Base-by-base conservation (phyloP, 305 asterid species). In the Plantago coronopus region DNA sequence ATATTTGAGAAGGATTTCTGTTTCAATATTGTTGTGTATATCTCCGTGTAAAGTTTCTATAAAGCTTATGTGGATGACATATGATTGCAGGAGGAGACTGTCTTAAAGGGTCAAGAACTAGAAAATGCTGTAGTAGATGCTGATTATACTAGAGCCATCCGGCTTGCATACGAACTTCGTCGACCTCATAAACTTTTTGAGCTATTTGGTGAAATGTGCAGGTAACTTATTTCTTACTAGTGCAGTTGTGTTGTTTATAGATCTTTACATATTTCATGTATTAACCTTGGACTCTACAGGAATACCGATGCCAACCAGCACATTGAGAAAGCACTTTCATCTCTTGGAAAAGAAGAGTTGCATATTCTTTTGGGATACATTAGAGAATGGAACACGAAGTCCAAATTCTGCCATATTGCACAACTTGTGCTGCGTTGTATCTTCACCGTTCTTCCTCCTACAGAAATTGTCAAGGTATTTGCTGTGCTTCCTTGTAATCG, bases 341-440 rank as follows among this genome's bases (percentile, higher is more conserved):
- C 79, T 59, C 77, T 91, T 64, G 69, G 73, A 66, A 83, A 78
- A 76, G 95, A 93, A 66, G 87, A 93, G 66, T 59, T 80, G 45
- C 68, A 47, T 37, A 34, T 68, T 68, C 88, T 93, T 69, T 65
- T 93, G 80, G 96, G 83, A 67, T 93, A 87, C 69, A 69, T 85
- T 48, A 72, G 89, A 69, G 99, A 89, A 64, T 93, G 99, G 97
- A 93, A 93, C 62, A 79, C 97, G 44, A 93, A 93, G 66, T 95
- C 99, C 23, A 93, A 87, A 76, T 72, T 75, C 56, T 93, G 96
- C 57, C 96, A 85, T 59, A 57, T 83, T 64, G 97, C 97, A 17
- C 99, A 93, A 54, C 79, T 57, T 72, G 89, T 89, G 71, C 83
- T 91, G 62, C 69, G 54, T 27, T 73, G 63, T 55, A 56, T 80